A percentile compares a stretch with the other conserved stretches of the same genome.
Evolutionary conservation across 768 basidiomycete genomes (phyloP).

Genomic region (Hericium erinaceus): DNA sequence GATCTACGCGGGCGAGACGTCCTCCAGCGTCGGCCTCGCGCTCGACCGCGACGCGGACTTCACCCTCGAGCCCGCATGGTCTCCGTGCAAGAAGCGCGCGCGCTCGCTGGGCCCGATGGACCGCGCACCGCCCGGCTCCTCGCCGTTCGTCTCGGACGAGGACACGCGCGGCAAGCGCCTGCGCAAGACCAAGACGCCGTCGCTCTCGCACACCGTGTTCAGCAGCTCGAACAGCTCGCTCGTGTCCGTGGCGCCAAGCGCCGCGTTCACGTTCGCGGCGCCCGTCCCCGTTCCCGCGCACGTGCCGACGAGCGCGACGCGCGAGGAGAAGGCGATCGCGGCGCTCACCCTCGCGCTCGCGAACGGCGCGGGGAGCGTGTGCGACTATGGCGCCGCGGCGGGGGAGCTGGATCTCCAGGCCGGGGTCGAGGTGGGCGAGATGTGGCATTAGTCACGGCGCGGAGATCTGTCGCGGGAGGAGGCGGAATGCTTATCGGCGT

Average conservation of each 20-base stretch:
- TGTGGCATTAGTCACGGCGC: constrained; percentile 37
- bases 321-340: constrained; percentile 50
- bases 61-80: not conserved
- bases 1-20: constrained; percentile 37
- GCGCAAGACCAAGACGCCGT: constrained; percentile 15
- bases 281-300: not conserved
- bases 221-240: constrained; percentile 32
- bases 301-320: constrained; percentile 25
- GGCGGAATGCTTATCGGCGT: too few relatives aligned
- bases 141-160: constrained; percentile 21
- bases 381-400: constrained; percentile 41
- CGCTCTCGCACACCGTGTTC: constrained; percentile 27
- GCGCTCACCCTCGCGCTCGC: constrained; percentile 52
- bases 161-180: constrained; percentile 8
- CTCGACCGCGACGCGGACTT: not conserved
- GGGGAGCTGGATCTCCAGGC: constrained; percentile 22
- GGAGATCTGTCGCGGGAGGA: too few relatives aligned
- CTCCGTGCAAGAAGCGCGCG: constrained; percentile 30
- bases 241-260: constrained; percentile 15
- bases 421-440: constrained; percentile 42
- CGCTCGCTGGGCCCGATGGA: constrained; percentile 38
- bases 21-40: constrained; percentile 6
- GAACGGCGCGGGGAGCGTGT: constrained; percentile 51
- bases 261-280: not conserved
- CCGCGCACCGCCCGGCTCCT: constrained; percentile 24